phyloP scores from a whole-genome alignment of 805 yeast genomes.

The Candida vartiovaarae region DNA sequence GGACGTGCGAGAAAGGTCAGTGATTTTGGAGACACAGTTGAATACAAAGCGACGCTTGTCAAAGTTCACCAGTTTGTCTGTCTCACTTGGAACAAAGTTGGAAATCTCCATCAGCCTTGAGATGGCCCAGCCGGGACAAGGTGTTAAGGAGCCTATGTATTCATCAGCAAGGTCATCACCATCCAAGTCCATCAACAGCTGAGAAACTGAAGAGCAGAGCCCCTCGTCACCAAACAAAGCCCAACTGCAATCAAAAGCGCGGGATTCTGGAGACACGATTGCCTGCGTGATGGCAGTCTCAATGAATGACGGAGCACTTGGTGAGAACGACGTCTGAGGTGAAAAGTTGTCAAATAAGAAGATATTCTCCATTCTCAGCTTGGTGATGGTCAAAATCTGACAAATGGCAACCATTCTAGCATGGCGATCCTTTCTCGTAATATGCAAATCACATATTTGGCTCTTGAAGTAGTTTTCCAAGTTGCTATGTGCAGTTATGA shows the following conservation, averaged over 20 bases:
- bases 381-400: constrained; percentile 54
- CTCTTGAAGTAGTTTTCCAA: constrained; percentile 55
- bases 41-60: constrained; percentile 72
- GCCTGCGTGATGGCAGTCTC: constrained; percentile 75
- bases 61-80: constrained; percentile 66
- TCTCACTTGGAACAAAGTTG: constrained; percentile 65
- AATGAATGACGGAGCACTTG: constrained; percentile 73
- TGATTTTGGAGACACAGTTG: constrained; percentile 50
- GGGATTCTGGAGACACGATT: constrained; percentile 72
- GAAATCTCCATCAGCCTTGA: constrained; percentile 73
- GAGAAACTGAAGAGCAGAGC: constrained; percentile 25
- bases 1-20: constrained; percentile 26
- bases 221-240: constrained; percentile 34
- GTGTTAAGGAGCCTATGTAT: constrained; percentile 46
- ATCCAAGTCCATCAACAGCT: constrained; percentile 30
- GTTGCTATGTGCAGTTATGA: constrained; percentile 61
- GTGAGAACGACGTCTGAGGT: constrained; percentile 24
- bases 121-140: constrained; percentile 89
- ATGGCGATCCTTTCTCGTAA: constrained; percentile 52
- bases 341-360: constrained; percentile 31
- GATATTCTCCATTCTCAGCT: constrained; percentile 57
- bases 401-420: constrained; percentile 64
- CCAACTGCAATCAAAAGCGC: constrained; percentile 69
- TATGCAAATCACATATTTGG: constrained; percentile 57
- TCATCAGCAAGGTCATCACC: constrained; percentile 25